Conservation (phyloP, 805 yeast genomes). For the Blastobotrys attinorum region DNA sequence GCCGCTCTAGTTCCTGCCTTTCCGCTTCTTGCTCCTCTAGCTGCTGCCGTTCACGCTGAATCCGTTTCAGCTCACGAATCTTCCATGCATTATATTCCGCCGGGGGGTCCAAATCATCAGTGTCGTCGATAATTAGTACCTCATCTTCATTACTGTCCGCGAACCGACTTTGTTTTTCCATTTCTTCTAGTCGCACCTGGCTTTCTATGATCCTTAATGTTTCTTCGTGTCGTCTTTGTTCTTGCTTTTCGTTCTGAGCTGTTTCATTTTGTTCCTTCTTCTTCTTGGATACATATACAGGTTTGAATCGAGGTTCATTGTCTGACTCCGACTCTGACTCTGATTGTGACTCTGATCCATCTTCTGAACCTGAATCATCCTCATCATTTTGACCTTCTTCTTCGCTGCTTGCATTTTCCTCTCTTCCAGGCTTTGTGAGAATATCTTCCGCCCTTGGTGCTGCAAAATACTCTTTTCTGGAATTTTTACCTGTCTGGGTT, state of each 20-base stretch:
- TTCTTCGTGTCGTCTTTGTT: conserved; percentile 7
- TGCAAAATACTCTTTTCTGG: background rate
- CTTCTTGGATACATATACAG: conserved; percentile 3
- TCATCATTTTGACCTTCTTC: conserved; percentile 22
- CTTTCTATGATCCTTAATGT: conserved; percentile 24
- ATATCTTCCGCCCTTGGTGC: background rate
- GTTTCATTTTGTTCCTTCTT: background rate
- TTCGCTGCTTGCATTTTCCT: conserved; percentile 11
- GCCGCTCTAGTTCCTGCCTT: conserved; percentile 27
- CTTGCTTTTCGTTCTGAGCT: background rate
- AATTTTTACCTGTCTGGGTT: too few species aligned
- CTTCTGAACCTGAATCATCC: conserved; percentile 16
- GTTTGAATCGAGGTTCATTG: conserved; percentile 3
- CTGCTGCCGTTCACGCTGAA: conserved; percentile 32
- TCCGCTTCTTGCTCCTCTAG: conserved; percentile 29
- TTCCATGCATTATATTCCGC: conserved; percentile 38
- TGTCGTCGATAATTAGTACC: conserved; percentile 41
- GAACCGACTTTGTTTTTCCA: conserved; percentile 16
- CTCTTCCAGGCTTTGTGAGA: background rate
- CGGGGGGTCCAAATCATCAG: conserved; percentile 50
- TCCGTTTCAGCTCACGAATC: conserved; percentile 33
- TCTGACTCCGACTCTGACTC: conserved; percentile 13
- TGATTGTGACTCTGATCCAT: conserved; percentile 2
- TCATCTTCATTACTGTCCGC: conserved; percentile 17
- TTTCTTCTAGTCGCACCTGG: conserved; percentile 21